A percentile compares a stretch with the other conserved stretches of the same genome.
Conservation (phyloP, 2,329 filamentous ascomycete species). For the Penicillium fuscoglaucum region DNA sequence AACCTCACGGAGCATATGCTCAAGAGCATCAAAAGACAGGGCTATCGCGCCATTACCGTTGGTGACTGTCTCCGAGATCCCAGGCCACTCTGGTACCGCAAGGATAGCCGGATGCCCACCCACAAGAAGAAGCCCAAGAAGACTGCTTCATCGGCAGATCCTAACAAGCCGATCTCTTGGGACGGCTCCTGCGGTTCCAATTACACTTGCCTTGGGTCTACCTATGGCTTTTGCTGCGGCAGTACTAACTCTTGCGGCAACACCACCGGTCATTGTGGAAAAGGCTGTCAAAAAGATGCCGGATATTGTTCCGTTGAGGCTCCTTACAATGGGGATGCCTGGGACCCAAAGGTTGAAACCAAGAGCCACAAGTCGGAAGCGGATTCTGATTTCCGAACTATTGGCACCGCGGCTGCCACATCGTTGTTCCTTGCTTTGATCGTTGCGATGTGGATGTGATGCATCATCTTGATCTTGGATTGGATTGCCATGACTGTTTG, state of each 20-base stretch:
- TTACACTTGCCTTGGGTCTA: slow-evolving; percentile 38
- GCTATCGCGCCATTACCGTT: slow-evolving; percentile 44
- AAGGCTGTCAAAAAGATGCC: slow-evolving; percentile 32
- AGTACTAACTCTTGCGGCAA: slow-evolving; percentile 34
- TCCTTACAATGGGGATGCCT: slow-evolving; percentile 23
- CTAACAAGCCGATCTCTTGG: slow-evolving; percentile 28
- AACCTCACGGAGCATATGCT: slow-evolving; percentile 47
- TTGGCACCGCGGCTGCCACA: slow-evolving; percentile 23
- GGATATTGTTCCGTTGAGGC: slow-evolving; percentile 31
- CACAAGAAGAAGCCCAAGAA: slow-evolving; percentile 18
- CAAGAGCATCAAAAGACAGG: slow-evolving; percentile 29
- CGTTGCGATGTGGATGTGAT: slow-evolving; percentile 25
- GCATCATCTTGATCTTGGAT: not conserved
- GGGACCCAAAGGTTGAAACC: slow-evolving; percentile 15
- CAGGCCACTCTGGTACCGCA: slow-evolving; percentile 44
- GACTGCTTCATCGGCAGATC: slow-evolving; percentile 9
- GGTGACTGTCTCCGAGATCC: slow-evolving; percentile 46
- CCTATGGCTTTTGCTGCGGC: slow-evolving; percentile 38
- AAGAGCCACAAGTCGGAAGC: slow-evolving; percentile 20
- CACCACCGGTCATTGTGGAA: slow-evolving; percentile 31
- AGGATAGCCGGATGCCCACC: slow-evolving; percentile 31
- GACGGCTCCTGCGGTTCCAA: slow-evolving; percentile 39
- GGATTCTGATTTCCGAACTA: slow-evolving; percentile 16
- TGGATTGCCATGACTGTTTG: not conserved
- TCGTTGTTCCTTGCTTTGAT: slow-evolving; percentile 25